Conservation (phyloP, 2,329 filamentous ascomycete genomes). For the Hypoxylon sp. region DNA sequence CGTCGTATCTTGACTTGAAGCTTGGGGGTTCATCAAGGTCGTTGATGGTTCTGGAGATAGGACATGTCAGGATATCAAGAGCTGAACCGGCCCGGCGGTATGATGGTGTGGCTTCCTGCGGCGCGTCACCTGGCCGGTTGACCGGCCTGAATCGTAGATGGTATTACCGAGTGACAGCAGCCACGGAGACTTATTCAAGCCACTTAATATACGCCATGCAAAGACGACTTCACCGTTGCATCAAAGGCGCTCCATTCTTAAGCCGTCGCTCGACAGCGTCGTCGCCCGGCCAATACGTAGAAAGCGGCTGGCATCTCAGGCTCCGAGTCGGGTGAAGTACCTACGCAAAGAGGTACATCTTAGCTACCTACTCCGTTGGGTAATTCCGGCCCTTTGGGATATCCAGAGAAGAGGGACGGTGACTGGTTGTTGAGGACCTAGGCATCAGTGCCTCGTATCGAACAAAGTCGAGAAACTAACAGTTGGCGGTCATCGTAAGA, state of each 20-base stretch:
- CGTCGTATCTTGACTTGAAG: no score
- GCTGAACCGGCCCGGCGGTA: constrained; percentile 12
- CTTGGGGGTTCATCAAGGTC: not conserved
- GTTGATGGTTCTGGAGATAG: not conserved
- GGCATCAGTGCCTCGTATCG: not conserved
- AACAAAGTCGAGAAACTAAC: not conserved
- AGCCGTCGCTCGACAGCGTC: not conserved
- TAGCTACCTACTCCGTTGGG: not conserved
- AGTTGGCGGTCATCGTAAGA: not conserved
- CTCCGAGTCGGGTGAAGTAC: not conserved
- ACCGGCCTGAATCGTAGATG: constrained; percentile 7
- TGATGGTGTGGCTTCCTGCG: constrained; percentile 16
- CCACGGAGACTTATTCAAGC: constrained; percentile 24
- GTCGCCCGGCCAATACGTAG: not conserved
- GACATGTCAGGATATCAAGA: not conserved
- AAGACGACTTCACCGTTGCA: constrained; percentile 12
- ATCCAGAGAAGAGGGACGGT: not conserved
- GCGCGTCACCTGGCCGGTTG: not conserved
- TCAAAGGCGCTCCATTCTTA: not conserved
- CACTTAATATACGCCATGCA: constrained; percentile 28
- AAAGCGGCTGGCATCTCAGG: not conserved
- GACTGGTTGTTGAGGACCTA: not conserved
- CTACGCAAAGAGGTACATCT: not conserved
- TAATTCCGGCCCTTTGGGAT: not conserved
- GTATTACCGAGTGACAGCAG: constrained; percentile 5